Percentiles rank a stretch among this genome's conserved stretches.
Conservation (phyloP, 2,329 filamentous ascomycete species). For the Periconia sp. region DNA sequence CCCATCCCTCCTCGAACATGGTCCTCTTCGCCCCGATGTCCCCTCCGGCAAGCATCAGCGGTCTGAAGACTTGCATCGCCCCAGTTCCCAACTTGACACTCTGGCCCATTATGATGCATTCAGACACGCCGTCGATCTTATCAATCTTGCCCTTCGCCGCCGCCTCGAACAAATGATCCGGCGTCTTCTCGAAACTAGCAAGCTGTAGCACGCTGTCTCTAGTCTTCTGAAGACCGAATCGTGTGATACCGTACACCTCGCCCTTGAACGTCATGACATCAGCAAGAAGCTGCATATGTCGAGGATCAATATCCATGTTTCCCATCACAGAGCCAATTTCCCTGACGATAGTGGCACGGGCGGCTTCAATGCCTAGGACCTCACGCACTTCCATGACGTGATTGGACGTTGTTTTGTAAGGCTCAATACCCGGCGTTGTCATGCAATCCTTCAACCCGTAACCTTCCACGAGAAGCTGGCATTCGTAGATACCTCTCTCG, state of each 20-base stretch:
- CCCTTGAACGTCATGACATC: constrained; percentile 99
- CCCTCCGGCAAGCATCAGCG: constrained; percentile 53
- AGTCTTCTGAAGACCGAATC: constrained; percentile 96
- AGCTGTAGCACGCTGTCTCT: constrained; percentile 91
- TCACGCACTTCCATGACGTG: constrained; percentile 88
- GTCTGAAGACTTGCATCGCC: constrained; percentile 85
- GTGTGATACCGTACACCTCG: constrained; percentile 93
- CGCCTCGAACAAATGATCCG: constrained; percentile 95
- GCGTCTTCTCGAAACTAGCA: constrained; percentile 96
- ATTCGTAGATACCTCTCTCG: constrained; percentile 65
- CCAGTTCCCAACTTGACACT: constrained; percentile 91
- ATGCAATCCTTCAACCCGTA: constrained; percentile 90
- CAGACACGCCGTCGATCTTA: constrained; percentile 88
- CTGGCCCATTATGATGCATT: constrained; percentile 99
- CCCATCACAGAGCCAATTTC: constrained; percentile 92
- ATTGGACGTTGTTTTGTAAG: constrained; percentile 77
- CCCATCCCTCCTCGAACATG: constrained; percentile 47
- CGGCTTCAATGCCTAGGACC: constrained; percentile 93
- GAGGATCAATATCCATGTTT: constrained; percentile 93
- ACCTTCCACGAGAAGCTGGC: constrained; percentile 79
- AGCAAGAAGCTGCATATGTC: constrained; percentile 95
- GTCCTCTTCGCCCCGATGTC: constrained; percentile 34
- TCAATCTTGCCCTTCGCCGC: constrained; percentile 92
- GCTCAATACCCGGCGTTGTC: constrained; percentile 89
- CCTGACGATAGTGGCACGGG: constrained; percentile 82